Conservation (phyloP, 2,329 filamentous ascomycete genomes). For the Aspergillus floridensis region DNA sequence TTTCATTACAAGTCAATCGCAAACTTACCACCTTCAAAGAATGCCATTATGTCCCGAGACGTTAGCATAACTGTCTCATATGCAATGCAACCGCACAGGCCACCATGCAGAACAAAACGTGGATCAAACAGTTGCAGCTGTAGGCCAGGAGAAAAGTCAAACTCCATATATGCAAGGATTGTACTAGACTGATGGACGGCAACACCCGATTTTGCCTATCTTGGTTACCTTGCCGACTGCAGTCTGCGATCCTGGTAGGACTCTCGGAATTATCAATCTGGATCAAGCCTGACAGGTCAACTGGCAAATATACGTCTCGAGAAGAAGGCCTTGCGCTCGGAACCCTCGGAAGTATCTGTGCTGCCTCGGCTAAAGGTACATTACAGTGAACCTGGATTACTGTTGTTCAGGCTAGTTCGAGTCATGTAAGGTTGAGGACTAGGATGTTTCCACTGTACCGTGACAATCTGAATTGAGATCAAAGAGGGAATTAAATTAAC, state of each 20-base stretch:
- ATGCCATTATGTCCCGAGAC: too few relatives aligned
- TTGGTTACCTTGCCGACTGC: background rate
- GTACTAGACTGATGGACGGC: background rate
- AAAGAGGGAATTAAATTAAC: too few relatives aligned
- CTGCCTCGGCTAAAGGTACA: background rate
- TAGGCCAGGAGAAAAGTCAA: background rate
- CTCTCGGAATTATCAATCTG: background rate
- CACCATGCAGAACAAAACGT: background rate
- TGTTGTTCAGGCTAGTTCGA: too few relatives aligned
- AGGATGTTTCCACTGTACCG: too few relatives aligned
- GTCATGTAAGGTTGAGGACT: too few relatives aligned
- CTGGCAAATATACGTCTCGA: background rate
- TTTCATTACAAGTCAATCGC: too few relatives aligned
- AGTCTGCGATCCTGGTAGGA: background rate
- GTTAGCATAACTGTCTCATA: background rate
- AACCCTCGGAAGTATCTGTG: background rate
- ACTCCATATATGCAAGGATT: background rate
- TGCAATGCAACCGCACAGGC: background rate
- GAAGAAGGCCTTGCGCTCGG: background rate
- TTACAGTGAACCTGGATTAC: background rate
- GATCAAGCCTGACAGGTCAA: background rate
- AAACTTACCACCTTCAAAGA: too few relatives aligned
- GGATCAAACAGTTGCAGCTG: background rate
- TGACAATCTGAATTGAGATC: too few relatives aligned
- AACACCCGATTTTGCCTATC: background rate